These are phyloP conservation scores for Cystofilobasidium bisporidii DNA, from an alignment of 768 basidiomycete species.

Conservation along the genomic window DNA sequence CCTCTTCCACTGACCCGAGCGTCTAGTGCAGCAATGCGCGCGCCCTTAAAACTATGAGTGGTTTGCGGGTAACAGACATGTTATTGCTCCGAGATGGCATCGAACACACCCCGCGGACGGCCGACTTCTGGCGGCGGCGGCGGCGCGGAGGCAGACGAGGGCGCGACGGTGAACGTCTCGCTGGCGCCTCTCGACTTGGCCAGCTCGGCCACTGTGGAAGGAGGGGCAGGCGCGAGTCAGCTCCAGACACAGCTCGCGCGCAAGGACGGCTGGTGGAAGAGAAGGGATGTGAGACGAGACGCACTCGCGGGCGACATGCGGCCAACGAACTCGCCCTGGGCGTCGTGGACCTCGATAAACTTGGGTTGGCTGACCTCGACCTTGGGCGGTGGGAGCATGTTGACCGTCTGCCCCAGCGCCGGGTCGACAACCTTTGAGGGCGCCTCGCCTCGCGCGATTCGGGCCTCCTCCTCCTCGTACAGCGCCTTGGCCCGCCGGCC, in stretches of 20 bases:
- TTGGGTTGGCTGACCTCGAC: neutral
- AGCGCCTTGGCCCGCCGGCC: neutral
- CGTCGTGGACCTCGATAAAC: conserved; percentile 4
- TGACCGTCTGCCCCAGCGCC: neutral
- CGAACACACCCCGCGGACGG: neutral
- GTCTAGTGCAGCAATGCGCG: too few relatives aligned
- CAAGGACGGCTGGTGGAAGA: too few relatives aligned
- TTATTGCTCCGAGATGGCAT: neutral
- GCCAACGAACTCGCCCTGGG: conserved; percentile 1
- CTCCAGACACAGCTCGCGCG: too few relatives aligned
- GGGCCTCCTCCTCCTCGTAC: neutral
- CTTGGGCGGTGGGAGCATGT: neutral
- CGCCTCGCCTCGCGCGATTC: too few relatives aligned
- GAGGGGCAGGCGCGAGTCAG: neutral
- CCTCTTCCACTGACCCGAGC: too few relatives aligned
- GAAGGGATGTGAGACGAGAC: neutral
- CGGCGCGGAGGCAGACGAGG: neutral
- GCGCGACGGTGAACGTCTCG: neutral
- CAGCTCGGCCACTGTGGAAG: conserved; percentile 7
- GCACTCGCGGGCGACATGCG: conserved; percentile 11
- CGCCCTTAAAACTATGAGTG: too few relatives aligned
- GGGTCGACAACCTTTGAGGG: too few relatives aligned
- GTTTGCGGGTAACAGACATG: too few relatives aligned
- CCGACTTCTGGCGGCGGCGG: neutral
- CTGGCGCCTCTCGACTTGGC: neutral